Base-by-base conservation (phyloP, 2,329 filamentous ascomycete genomes). In the Hymenoscyphus fructigenus region DNA sequence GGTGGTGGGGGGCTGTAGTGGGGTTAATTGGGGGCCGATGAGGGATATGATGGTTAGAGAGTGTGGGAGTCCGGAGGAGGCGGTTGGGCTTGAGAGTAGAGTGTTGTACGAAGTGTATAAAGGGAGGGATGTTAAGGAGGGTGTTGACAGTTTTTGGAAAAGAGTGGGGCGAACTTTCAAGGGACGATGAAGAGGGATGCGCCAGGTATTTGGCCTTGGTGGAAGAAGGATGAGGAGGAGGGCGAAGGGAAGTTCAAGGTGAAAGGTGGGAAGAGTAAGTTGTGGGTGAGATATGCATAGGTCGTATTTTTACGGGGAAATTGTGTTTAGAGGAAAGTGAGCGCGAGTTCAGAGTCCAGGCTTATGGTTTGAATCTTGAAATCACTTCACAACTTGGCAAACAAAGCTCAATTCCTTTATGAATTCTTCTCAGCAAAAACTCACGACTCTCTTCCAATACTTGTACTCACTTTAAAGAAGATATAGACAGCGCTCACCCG, bases 1-100 rank as follows among this genome's bases (percentile, higher is more conserved):
- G 89, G 91, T 61, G 84, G 92, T 56, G 88, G 85, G 1, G 78
- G 90, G 91, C 70, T 88, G 88, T 29, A 91, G 88, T 70, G 78
- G 78, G 0, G 84, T 92, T 32, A 85, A 86, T 32, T 85, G 84
- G 9, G 82, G 85, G 68, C 73, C 92, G 63, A 92, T 91, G 84
- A 84, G 85, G 73, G 90, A 92, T 71, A 76, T 93, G 79, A 88
- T 93, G 80, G 91, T 84, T 70, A 78, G 85, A 34, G 82, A 82
- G 41, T 79, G 82, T 0, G 80, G 78, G 20, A 85, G 82, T 26
- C 84, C 89, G 0, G 91, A 93, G 78, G 88, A 82, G 59, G 85
- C 89, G 62, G 89, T 92, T 79, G 76, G 92, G 68, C 77, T 93
- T 34, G 90, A 93, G 77, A 87, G 84, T 68, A 82, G 80, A 67